A percentile compares a stretch with the other conserved stretches of the same genome.
phyloP scores from a whole-genome alignment of 1,139 yeast genomes.

The Yamadazyma spencermartinsiae region DNA sequence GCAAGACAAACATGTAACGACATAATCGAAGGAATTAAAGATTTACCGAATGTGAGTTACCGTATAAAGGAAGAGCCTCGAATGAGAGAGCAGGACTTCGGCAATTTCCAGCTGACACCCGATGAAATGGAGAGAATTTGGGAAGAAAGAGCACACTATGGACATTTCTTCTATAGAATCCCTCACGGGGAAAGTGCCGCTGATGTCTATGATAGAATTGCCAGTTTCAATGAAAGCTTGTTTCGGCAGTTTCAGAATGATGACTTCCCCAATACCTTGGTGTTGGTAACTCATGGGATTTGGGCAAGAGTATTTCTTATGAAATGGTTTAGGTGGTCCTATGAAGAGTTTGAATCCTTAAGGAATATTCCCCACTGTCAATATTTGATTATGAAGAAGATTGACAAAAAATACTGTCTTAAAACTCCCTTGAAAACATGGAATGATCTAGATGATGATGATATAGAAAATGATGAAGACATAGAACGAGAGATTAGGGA shows the following conservation, averaged over 20 bases:
- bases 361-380: slow-evolving; percentile 84
- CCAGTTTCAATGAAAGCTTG: slow-evolving; percentile 84
- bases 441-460: slow-evolving; percentile 53
- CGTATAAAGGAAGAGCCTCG: slow-evolving; percentile 80
- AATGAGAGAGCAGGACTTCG: slow-evolving; percentile 92
- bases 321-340: slow-evolving; percentile 94
- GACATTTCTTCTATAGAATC: slow-evolving; percentile 87
- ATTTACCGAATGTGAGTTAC: slow-evolving; percentile 48
- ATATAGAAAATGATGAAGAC: slow-evolving; percentile 37
- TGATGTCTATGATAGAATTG: slow-evolving; percentile 87
- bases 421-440: slow-evolving; percentile 59
- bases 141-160: slow-evolving; percentile 83
- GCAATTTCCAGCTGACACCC: slow-evolving; percentile 80
- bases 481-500: slow-evolving; percentile 42
- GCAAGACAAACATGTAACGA: slow-evolving; percentile 81
- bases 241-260: slow-evolving; percentile 74
- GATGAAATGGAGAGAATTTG: slow-evolving; percentile 78
- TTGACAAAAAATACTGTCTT: slow-evolving; percentile 45
- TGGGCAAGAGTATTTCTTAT: slow-evolving; percentile 90
- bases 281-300: slow-evolving; percentile 88
- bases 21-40: slow-evolving; percentile 60
- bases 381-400: slow-evolving; percentile 72
- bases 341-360: slow-evolving; percentile 81
- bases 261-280: slow-evolving; percentile 70
- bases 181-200: slow-evolving; percentile 97